Evolutionary conservation across 306 rosid species (phyloP).

Genomic region (Dicorynia guianensis): DNA sequence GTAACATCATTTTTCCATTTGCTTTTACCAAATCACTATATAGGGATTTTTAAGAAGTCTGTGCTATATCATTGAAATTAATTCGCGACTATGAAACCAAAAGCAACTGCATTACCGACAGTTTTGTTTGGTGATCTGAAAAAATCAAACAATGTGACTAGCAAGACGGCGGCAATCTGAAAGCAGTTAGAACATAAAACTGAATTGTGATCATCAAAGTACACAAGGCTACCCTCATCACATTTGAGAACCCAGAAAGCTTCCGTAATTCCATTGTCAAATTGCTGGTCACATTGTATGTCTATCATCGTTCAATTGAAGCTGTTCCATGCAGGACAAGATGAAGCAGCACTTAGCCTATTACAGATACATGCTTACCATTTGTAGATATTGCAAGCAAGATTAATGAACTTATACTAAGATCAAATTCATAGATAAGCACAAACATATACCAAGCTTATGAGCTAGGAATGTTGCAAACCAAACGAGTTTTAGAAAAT

Average conservation of each 20-base stretch:
- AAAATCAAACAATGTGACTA: not conserved
- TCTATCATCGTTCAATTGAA: constrained; percentile 5
- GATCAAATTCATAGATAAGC: not conserved
- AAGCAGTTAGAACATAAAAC: constrained; percentile 10
- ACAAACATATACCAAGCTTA: not conserved
- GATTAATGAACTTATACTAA: constrained; percentile 1
- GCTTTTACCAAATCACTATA: not conserved
- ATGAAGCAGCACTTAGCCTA: constrained; percentile 7
- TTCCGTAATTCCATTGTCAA: not conserved
- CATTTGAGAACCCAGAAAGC: constrained; percentile 24
- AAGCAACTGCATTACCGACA: constrained; percentile 21
- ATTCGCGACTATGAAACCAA: constrained; percentile 15
- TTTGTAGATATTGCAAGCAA: constrained; percentile 8
- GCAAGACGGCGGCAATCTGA: not conserved
- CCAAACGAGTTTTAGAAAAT: not conserved
- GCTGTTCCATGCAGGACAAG: not conserved
- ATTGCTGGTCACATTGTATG: not conserved
- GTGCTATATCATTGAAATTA: constrained; percentile 7
- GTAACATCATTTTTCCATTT: not conserved
- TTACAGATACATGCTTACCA: not conserved
- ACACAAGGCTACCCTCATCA: not conserved
- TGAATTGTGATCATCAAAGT: not conserved
- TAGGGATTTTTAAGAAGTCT: not conserved
- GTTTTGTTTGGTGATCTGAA: not conserved
- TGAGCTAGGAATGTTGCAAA: not conserved